phyloP scores from a whole-genome alignment of 2,329 filamentous ascomycete genomes.

The Fonsecaea nubica region DNA sequence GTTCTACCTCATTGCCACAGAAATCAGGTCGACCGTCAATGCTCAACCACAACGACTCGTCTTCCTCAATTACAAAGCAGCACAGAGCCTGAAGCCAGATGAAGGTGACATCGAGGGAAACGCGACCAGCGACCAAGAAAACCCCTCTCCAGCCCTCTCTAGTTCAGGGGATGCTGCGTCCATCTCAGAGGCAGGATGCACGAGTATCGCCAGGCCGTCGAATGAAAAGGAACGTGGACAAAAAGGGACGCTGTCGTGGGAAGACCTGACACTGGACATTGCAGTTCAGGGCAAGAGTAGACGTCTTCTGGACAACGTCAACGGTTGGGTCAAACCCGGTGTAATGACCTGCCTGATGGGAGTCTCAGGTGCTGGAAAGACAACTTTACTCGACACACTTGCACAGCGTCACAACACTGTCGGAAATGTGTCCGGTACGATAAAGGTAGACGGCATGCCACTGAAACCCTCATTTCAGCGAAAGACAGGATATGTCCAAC shows the following conservation, averaged over 20 bases:
- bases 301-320: conserved; percentile 60
- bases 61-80: conserved; percentile 55
- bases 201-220: conserved; percentile 30
- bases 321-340: conserved; percentile 62
- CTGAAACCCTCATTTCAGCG: conserved; percentile 24
- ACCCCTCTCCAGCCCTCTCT: background rate
- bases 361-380: conserved; percentile 67
- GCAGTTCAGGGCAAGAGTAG: conserved; percentile 58
- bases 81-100: background rate
- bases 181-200: conserved; percentile 50
- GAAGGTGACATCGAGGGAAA: conserved; percentile 38
- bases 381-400: conserved; percentile 63
- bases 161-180: conserved; percentile 41
- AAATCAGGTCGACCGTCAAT: conserved; percentile 68
- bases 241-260: conserved; percentile 57
- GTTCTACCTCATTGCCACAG: conserved; percentile 68
- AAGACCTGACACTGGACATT: conserved; percentile 62
- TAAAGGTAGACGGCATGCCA: conserved; percentile 66
- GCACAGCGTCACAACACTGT: conserved; percentile 60
- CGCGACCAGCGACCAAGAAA: background rate
- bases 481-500: conserved; percentile 5
- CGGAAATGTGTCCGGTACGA: conserved; percentile 69
- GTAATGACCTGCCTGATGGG: conserved; percentile 65
- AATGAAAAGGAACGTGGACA: conserved; percentile 26
- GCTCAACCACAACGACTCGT: conserved; percentile 74